A percentile compares a stretch with the other conserved stretches of the same genome.
Conservation (phyloP, 2,329 filamentous ascomycete species). For the Tolypocladium endophyticum region DNA sequence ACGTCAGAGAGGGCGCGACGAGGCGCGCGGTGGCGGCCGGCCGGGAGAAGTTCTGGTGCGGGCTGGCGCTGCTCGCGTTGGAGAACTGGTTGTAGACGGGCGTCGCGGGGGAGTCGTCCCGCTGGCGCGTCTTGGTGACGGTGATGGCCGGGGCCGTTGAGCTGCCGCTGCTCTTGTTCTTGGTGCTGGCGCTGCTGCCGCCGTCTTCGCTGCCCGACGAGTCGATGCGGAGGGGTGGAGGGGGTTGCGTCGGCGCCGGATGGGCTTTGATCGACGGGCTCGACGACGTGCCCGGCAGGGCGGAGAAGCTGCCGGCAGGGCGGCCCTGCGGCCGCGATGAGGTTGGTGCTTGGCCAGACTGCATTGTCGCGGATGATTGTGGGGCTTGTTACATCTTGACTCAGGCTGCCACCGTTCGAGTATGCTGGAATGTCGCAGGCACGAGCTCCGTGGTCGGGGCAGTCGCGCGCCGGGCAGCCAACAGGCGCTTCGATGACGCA, state of each 20-base stretch:
- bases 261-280: slow-evolving; percentile 16
- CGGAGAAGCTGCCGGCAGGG: slow-evolving; percentile 46
- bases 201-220: slow-evolving; percentile 18
- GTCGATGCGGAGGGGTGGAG: slow-evolving; percentile 19
- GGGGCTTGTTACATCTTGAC: slow-evolving; percentile 32
- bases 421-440: not conserved
- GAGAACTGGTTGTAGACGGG: slow-evolving; percentile 38
- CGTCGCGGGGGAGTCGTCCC: slow-evolving; percentile 27
- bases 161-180: not conserved
- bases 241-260: slow-evolving; percentile 18
- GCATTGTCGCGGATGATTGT: slow-evolving; percentile 29
- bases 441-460: not conserved
- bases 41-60: slow-evolving; percentile 48
- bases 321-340: slow-evolving; percentile 28
- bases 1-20: slow-evolving; percentile 16
- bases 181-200: slow-evolving; percentile 1
- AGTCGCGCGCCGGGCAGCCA: not conserved
- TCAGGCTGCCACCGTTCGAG: not conserved
- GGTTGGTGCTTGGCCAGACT: slow-evolving; percentile 22
- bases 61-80: slow-evolving; percentile 35
- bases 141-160: slow-evolving; percentile 22
- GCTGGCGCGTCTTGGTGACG: slow-evolving; percentile 34
- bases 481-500: not conserved
- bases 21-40: slow-evolving; percentile 28
- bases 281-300: slow-evolving; percentile 28